phyloP scores from a whole-genome alignment of 163 green algal genomes.

The Smithsoniella earleae region DNA sequence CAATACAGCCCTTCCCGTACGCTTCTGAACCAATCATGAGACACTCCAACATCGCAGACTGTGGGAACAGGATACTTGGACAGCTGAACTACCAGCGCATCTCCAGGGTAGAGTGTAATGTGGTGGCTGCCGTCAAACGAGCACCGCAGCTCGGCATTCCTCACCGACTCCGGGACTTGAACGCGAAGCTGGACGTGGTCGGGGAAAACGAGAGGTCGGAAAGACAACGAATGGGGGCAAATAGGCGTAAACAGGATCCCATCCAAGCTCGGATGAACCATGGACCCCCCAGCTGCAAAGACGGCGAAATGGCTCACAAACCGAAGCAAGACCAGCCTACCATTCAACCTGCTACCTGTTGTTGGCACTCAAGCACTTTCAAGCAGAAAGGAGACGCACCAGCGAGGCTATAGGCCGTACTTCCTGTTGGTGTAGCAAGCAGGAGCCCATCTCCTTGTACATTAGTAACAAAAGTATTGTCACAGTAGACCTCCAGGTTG shows the following conservation, averaged over 20 bases:
- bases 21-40: conserved; percentile 76
- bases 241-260: conserved; percentile 96
- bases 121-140: conserved; percentile 86
- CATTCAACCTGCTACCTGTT: no score
- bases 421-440: conserved; percentile 90
- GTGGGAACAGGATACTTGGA: conserved; percentile 74
- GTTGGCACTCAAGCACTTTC: no score
- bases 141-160: conserved; percentile 66
- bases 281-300: conserved; percentile 72
- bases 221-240: conserved; percentile 89
- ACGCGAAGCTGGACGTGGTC: conserved; percentile 80
- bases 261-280: conserved; percentile 79
- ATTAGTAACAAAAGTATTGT: conserved; percentile 79
- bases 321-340: not conserved
- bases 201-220: conserved; percentile 83
- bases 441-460: conserved; percentile 89
- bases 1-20: conserved; percentile 77
- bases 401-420: conserved; percentile 88
- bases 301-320: not conserved
- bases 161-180: conserved; percentile 38
- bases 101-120: conserved; percentile 49
- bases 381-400: no score
- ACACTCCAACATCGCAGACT: conserved; percentile 73
- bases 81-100: conserved; percentile 62
- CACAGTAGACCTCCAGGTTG: conserved; percentile 90